Conservation (phyloP, 352 stramenopile genomes). For the Elongisporangium senticosum region DNA sequence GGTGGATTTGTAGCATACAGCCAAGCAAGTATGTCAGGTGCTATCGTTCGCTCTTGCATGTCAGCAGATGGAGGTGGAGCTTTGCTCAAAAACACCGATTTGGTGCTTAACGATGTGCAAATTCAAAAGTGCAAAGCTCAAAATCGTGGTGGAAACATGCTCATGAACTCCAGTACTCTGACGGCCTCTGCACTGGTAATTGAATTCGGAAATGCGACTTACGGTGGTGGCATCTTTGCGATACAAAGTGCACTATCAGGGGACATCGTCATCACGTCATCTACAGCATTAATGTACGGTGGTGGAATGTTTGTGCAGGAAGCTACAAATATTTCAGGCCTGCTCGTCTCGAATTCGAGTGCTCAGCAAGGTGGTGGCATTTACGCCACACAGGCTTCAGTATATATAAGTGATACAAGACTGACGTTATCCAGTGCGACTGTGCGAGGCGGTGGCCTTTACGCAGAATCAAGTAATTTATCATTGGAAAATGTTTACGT, state of each 20-base stretch:
- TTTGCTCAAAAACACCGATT: no score
- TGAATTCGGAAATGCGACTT: no score
- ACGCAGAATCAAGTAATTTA: neutral
- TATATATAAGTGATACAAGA: constrained; percentile 7
- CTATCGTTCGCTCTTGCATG: no score
- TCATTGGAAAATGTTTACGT: constrained; percentile 3
- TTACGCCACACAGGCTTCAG: constrained; percentile 8
- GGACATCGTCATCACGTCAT: neutral
- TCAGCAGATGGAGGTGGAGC: no score
- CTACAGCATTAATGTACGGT: constrained; percentile 14
- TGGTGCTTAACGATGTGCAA: no score
- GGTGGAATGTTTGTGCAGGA: constrained; percentile 24
- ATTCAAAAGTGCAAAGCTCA: no score
- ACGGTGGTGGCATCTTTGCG: constrained; percentile 16
- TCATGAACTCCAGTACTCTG: no score
- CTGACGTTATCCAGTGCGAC: neutral
- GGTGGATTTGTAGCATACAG: constrained; percentile 5
- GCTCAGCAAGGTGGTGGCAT: constrained; percentile 24
- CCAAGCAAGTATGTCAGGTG: neutral
- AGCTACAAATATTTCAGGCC: constrained; percentile 1
- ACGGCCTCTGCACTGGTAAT: no score
- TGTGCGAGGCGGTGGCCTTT: neutral
- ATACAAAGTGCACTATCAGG: constrained; percentile 3
- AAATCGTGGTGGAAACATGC: no score
- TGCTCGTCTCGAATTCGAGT: constrained; percentile 6